Evolutionary conservation across 208 protist species (phyloP).

Genomic region (Wallacemonas rigidus): DNA sequence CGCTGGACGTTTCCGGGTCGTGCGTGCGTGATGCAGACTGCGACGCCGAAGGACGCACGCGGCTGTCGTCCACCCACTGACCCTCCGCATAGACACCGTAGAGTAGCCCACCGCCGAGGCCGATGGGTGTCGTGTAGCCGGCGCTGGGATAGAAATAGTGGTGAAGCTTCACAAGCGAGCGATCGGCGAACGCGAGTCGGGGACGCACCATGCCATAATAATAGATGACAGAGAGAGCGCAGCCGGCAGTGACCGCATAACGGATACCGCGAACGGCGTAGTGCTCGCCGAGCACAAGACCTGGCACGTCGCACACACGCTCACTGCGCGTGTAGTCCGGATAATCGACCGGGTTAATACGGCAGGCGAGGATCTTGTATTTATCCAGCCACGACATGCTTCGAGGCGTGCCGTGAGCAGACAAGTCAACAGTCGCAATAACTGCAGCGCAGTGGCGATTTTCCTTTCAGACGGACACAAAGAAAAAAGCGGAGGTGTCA

Average conservation of each 20-base stretch:
- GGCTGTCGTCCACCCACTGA: constrained; percentile 33
- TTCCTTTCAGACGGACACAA: no score
- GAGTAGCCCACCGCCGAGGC: constrained; percentile 34
- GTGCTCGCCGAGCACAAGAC: constrained; percentile 56
- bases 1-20: constrained; percentile 7
- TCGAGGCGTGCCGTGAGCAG: background rate
- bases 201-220: constrained; percentile 68
- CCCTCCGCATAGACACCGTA: constrained; percentile 37
- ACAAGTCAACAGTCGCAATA: no score
- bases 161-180: constrained; percentile 53
- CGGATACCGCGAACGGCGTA: constrained; percentile 55
- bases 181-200: constrained; percentile 69
- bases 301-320: constrained; percentile 33
- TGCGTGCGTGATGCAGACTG: constrained; percentile 14
- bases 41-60: constrained; percentile 30
- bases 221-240: constrained; percentile 49
- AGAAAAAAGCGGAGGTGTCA: background rate
- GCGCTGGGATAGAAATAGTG: constrained; percentile 85
- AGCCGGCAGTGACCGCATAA: constrained; percentile 43
- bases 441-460: no score
- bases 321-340: constrained; percentile 39
- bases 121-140: constrained; percentile 64
- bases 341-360: constrained; percentile 57
- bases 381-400: constrained; percentile 16
- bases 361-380: constrained; percentile 19